Percentiles rank a stretch among this genome's conserved stretches.
phyloP scores from a whole-genome alignment of 768 basidiomycete species.

The Naganishia vishniacii region DNA sequence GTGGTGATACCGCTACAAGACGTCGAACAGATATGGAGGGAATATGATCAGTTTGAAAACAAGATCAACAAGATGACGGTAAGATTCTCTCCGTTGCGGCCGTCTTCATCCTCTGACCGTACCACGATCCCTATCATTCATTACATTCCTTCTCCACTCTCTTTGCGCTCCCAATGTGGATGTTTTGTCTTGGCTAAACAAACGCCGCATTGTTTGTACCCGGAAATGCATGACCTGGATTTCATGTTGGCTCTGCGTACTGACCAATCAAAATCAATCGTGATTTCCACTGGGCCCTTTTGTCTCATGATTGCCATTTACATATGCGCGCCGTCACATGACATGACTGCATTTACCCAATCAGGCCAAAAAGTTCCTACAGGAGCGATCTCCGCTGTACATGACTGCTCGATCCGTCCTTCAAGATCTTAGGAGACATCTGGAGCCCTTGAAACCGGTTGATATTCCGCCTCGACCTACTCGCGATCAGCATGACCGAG shows the following conservation, averaged over 20 bases:
- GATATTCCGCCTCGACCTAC: slow-evolving; percentile 67
- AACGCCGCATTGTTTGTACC: slow-evolving; percentile 8
- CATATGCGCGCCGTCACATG: not conserved
- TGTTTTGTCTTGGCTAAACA: slow-evolving; percentile 3
- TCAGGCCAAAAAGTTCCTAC: slow-evolving; percentile 90
- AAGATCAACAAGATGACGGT: slow-evolving; percentile 80
- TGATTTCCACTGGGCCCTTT: not conserved
- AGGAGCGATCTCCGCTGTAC: slow-evolving; percentile 82
- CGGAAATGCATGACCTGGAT: slow-evolving; percentile 19
- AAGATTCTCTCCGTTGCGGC: slow-evolving; percentile 28
- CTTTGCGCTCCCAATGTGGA: slow-evolving; percentile 3
- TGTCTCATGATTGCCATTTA: not conserved
- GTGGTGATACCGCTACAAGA: slow-evolving; percentile 92
- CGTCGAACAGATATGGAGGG: slow-evolving; percentile 86
- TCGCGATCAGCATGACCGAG: slow-evolving; percentile 66
- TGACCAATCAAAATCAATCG: not conserved
- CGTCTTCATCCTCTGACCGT: not conserved
- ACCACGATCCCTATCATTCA: not conserved
- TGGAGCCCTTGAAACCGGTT: slow-evolving; percentile 60
- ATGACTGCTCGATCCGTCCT: slow-evolving; percentile 91
- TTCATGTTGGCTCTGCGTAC: slow-evolving; percentile 6
- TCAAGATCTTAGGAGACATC: slow-evolving; percentile 67
- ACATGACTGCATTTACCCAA: not conserved
- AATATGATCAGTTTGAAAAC: slow-evolving; percentile 86
- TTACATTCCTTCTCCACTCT: not conserved